Conservation (phyloP, 306 rosid genomes). For the Nissolia schottii region DNA sequence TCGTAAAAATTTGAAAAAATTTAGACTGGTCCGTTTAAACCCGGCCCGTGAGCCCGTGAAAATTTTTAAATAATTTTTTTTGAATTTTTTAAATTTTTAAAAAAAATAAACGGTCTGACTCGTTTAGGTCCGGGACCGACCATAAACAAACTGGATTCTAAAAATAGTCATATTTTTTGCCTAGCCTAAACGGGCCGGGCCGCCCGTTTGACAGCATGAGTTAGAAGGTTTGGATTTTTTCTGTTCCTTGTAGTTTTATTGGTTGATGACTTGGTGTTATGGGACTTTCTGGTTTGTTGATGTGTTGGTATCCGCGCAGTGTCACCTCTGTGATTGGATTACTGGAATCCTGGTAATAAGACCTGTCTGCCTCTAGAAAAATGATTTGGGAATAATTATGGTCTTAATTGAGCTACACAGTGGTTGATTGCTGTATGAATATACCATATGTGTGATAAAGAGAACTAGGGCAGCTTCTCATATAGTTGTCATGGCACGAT, state of each 20-base stretch:
- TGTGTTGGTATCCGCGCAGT: not conserved
- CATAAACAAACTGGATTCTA: too few species aligned
- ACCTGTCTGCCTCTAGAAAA: not conserved
- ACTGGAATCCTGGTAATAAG: not conserved
- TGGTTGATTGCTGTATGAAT: not conserved
- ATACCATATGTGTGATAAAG: not conserved
- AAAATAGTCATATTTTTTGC: too few species aligned
- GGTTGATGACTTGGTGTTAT: not conserved
- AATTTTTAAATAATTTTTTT: too few species aligned
- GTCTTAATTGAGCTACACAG: not conserved
- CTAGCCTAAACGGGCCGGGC: too few species aligned
- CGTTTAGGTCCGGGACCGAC: too few species aligned
- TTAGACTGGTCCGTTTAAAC: too few species aligned
- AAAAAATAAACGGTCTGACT: too few species aligned
- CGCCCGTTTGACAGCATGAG: too few species aligned
- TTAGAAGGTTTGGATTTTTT: not conserved
- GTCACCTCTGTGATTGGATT: not conserved
- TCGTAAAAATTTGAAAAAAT: too few species aligned
- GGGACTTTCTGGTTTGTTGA: not conserved
- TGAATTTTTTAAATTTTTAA: too few species aligned
- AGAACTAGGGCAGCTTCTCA: not conserved
- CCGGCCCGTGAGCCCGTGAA: too few species aligned
- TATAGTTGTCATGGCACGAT: not conserved
- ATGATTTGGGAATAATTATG: conserved; percentile 9
- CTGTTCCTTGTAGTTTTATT: not conserved